These are phyloP conservation scores for Jamesozyma rosinii DNA, from an alignment of 805 yeast genomes.

Conservation along the genomic window DNA sequence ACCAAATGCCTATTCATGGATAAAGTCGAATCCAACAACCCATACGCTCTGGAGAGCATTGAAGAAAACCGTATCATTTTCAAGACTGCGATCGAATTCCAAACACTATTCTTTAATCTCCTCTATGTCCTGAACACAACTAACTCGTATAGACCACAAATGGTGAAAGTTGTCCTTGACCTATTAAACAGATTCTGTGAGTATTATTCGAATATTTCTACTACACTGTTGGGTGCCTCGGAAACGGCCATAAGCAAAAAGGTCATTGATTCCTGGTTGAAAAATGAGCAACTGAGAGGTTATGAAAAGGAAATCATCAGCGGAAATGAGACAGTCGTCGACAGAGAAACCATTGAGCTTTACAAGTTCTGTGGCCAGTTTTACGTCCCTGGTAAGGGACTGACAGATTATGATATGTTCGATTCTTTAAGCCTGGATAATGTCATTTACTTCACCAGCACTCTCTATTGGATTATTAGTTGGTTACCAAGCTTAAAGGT, in stretches of 20 bases:
- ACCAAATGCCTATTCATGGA: constrained; percentile 45
- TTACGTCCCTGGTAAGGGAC: constrained; percentile 17
- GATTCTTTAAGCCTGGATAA: constrained; percentile 44
- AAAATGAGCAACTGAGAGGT: constrained; percentile 25
- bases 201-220: constrained; percentile 29
- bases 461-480: constrained; percentile 45
- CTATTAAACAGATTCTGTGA: constrained; percentile 33
- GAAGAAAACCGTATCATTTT: constrained; percentile 26
- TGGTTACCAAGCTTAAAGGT: constrained; percentile 54
- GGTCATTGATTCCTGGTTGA: constrained; percentile 31
- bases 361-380: constrained; percentile 25
- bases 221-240: constrained; percentile 20
- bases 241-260: constrained; percentile 17
- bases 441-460: constrained; percentile 44
- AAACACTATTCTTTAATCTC: constrained; percentile 19
- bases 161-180: constrained; percentile 34
- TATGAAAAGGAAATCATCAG: constrained; percentile 29
- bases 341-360: constrained; percentile 25
- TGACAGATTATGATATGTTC: constrained; percentile 44
- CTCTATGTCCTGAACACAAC: constrained; percentile 30
- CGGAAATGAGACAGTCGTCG: constrained; percentile 11
- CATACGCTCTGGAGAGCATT: constrained; percentile 32
- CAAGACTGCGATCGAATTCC: constrained; percentile 25
- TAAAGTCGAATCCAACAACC: constrained; percentile 33
- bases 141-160: constrained; percentile 42